phyloP scores from a whole-genome alignment of 2,329 filamentous ascomycete genomes.

The Chaetomium sp. region DNA sequence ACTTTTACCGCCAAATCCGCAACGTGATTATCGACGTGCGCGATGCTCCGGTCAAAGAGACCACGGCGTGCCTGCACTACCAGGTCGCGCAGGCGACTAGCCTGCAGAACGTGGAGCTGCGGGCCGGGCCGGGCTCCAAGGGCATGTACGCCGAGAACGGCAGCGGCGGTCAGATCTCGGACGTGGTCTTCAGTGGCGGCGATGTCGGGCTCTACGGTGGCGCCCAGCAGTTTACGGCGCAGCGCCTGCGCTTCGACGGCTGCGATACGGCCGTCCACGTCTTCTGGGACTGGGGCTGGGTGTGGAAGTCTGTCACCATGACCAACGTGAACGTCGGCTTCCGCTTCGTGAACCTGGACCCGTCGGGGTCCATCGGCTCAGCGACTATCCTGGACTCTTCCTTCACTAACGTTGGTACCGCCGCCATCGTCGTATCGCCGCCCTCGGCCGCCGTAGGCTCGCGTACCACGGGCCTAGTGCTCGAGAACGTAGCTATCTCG shows the following conservation, averaged over 20 bases:
- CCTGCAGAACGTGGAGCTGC: constrained; percentile 4
- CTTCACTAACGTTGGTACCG: constrained; percentile 28
- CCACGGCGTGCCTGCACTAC: neutral
- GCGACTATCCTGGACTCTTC: constrained; percentile 28
- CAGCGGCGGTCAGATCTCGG: constrained; percentile 10
- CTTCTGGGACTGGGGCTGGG: constrained; percentile 16
- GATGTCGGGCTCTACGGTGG: constrained; percentile 12
- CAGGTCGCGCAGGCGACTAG: constrained; percentile 12
- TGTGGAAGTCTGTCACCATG: constrained; percentile 17
- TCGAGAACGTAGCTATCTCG: constrained; percentile 58
- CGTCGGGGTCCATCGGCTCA: constrained; percentile 18
- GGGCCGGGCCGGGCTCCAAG: neutral
- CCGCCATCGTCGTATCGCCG: constrained; percentile 19
- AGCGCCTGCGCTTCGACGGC: constrained; percentile 4
- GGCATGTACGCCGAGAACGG: constrained; percentile 15
- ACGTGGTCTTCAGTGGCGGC: constrained; percentile 5
- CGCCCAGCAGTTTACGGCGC: constrained; percentile 25
- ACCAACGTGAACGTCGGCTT: constrained; percentile 10
- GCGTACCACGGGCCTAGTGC: constrained; percentile 43
- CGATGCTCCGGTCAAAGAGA: neutral
- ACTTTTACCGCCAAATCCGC: constrained; percentile 5
- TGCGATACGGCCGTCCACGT: neutral
- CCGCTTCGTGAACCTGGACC: neutral
- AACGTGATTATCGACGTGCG: neutral
- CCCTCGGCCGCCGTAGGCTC: neutral